Conservation (phyloP, 331 rosid genomes). For the Quercus phellos region DNA sequence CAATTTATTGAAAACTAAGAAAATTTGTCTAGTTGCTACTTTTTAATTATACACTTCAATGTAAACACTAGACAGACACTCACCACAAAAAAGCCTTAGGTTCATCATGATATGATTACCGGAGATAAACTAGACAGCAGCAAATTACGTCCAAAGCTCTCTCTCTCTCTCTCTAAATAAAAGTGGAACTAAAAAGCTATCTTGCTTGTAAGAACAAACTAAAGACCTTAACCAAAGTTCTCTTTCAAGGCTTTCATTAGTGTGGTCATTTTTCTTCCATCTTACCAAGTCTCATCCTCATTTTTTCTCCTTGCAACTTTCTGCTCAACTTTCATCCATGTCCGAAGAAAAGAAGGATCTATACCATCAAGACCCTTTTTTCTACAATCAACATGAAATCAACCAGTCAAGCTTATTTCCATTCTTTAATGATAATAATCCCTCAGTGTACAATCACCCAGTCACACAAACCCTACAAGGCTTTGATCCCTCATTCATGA, state of each 20-base stretch:
- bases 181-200: constrained; percentile 10
- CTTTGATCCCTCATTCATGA: constrained; percentile 42
- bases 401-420: constrained; percentile 26
- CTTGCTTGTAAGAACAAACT: constrained; percentile 15
- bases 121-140: constrained; percentile 9
- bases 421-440: constrained; percentile 10
- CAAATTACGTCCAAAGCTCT: constrained; percentile 21
- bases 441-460: constrained; percentile 19
- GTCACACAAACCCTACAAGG: constrained; percentile 37
- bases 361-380: constrained; percentile 44
- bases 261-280: constrained; percentile 3
- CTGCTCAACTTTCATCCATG: constrained; percentile 32
- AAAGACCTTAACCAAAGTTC: constrained; percentile 32
- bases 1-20: not conserved
- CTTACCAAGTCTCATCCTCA: not conserved
- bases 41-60: not conserved
- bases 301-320: not conserved
- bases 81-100: too few species aligned
- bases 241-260: constrained; percentile 23
- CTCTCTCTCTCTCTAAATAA: constrained; percentile 19
- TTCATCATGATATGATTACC: too few species aligned
- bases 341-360: constrained; percentile 39
- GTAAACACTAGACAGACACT: too few species aligned
- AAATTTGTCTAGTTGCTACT: not conserved
- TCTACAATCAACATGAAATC: constrained; percentile 43